phyloP scores from a whole-genome alignment of 441 rosid genomes.

The Brassica balearica region DNA sequence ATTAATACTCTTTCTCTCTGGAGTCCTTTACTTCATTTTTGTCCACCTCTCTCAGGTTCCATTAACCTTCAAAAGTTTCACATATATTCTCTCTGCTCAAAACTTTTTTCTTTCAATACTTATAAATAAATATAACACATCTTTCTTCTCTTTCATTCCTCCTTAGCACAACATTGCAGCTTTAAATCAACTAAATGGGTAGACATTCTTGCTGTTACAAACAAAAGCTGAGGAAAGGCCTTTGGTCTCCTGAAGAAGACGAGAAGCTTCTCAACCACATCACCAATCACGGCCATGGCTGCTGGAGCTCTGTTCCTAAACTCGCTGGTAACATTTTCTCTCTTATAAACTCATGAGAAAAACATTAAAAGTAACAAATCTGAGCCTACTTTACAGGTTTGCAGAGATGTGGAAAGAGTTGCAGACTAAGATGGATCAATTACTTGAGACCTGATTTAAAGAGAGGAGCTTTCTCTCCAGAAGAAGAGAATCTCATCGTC shows the following conservation, averaged over 20 bases:
- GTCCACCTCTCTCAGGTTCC: constrained; percentile 28
- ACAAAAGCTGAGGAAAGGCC: constrained; percentile 93
- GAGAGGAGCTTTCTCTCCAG: constrained; percentile 83
- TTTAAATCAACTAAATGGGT: constrained; percentile 54
- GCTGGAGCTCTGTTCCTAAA: constrained; percentile 72
- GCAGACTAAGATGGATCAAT: constrained; percentile 90
- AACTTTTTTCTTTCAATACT: constrained; percentile 7
- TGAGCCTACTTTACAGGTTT: constrained; percentile 52
- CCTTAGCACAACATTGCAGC: constrained; percentile 29
- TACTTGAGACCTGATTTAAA: constrained; percentile 92
- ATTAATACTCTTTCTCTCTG: constrained; percentile 48
- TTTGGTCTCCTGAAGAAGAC: constrained; percentile 98
- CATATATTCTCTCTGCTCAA: constrained; percentile 41
- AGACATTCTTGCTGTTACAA: constrained; percentile 85
- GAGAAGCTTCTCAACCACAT: constrained; percentile 67
- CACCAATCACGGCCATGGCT: constrained; percentile 60
- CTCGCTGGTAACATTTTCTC: constrained; percentile 44
- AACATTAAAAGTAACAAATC: not conserved
- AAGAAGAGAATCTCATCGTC: constrained; percentile 73
- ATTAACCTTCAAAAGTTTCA: constrained; percentile 32
- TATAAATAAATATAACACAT: not conserved
- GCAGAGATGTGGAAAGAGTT: constrained; percentile 90
- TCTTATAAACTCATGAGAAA: not conserved
- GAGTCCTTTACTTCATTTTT: constrained; percentile 51
- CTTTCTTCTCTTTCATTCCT: constrained; percentile 18